Base-by-base conservation (phyloP, 108 stramenopile species). In the Nitzschia inconspicua region DNA sequence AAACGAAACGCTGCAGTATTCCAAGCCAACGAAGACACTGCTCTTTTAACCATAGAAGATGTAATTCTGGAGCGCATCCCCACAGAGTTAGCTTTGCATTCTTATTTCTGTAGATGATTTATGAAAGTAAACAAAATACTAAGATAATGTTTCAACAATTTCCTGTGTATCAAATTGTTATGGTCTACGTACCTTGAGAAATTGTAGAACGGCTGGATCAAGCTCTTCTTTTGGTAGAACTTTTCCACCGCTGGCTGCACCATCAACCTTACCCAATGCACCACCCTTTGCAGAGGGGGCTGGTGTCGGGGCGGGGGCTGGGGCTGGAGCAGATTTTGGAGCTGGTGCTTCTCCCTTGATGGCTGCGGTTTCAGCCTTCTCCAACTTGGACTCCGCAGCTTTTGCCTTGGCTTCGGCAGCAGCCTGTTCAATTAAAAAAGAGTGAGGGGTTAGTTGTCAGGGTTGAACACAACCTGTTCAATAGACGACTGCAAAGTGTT, bases 211-310 rank as follows among this genome's bases (percentile, higher is more conserved):
- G 49, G 79, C 91, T 27, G 82, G 83, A 54, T 77, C 77, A 47
- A 92, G 56, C 51, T 84, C 86, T 48, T 92, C 91, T 79, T 82
- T 83, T 43, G 83, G 79, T 31, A 88, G 70, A 19, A 86, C 82
- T 62, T 70, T 78, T 55, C 91, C 91, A 46, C 91, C 91, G 19
- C 70, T 18, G 37, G 58, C 84, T 13, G 40, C 57, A 29, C 79
- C 84, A 29, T 63, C 40, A 13, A 82, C 84, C 36, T 78, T 75
- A 35, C 89, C 89, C 51, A 91, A 53, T 24, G 78, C 89, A 25
- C 43, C 46, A 32, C 64, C 47, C 19, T 56, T 51, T 27, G 72
- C 25, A 7, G 37, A 18, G 28, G 65, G 37, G 9, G 46, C 57
- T 40, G 76, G 46, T 32, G 58, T 47, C 20, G 73, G 72, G 4